phyloP scores from a whole-genome alignment of 345 rosid genomes.

The Bretschneidera sinensis region DNA sequence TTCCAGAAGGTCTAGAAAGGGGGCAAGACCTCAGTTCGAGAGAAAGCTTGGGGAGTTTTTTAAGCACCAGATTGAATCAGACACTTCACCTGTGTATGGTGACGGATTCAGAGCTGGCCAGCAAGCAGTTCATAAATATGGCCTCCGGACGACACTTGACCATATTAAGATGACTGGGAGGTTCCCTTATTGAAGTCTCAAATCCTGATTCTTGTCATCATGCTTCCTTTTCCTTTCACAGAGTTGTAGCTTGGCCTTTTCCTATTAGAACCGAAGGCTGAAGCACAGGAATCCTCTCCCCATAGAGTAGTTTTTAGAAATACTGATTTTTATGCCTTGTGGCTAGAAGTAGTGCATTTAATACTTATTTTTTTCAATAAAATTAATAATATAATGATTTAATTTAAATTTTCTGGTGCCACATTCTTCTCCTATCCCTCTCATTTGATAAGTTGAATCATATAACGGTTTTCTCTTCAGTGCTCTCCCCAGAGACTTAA shows the following conservation, averaged over 20 bases:
- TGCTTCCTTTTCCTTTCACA: conserved; percentile 11
- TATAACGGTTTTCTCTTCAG: too few relatives aligned
- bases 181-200: conserved; percentile 55
- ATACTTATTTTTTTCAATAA: background rate
- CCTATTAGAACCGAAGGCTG: conserved; percentile 16
- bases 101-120: conserved; percentile 81
- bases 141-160: conserved; percentile 66
- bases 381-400: background rate
- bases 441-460: background rate
- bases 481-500: too few relatives aligned
- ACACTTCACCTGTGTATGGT: conserved; percentile 83
- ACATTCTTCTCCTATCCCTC: conserved; percentile 1
- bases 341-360: conserved; percentile 1
- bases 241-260: conserved; percentile 13
- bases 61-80: conserved; percentile 83
- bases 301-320: background rate
- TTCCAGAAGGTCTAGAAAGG: conserved; percentile 39
- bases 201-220: background rate
- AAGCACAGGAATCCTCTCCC: conserved; percentile 9
- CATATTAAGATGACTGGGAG: conserved; percentile 75
- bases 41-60: conserved; percentile 87
- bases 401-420: background rate
- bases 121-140: conserved; percentile 63
- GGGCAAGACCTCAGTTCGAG: conserved; percentile 62
- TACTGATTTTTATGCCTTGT: conserved; percentile 11